Evolutionary conservation across 306 rosid genomes (phyloP).

Genomic region (Hippophae rhamnoides): DNA sequence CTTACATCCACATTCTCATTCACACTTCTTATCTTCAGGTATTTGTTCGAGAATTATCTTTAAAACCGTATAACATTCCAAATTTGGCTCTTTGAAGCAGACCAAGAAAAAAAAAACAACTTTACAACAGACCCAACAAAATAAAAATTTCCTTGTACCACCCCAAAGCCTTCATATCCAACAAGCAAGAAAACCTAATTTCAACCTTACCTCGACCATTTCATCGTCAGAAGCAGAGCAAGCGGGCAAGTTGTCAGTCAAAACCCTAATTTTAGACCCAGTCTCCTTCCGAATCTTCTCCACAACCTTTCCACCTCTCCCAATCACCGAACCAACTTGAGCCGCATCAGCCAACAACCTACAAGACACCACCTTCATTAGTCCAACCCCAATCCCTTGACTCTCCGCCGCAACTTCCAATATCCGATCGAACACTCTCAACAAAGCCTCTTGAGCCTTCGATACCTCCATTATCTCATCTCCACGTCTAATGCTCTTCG

Average conservation of each 20-base stretch:
- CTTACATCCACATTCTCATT: too few species aligned
- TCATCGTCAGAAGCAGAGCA: conserved; percentile 57
- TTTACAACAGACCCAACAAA: too few species aligned
- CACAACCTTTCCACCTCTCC: conserved; percentile 89
- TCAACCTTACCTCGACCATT: conserved; percentile 63
- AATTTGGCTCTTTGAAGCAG: too few species aligned
- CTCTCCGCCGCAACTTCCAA: conserved; percentile 85
- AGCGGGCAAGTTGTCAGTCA: conserved; percentile 53
- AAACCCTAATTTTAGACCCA: conserved; percentile 63
- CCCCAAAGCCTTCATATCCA: conserved; percentile 1
- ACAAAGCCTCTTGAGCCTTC: conserved; percentile 76
- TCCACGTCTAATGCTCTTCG: conserved; percentile 10
- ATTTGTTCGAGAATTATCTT: too few species aligned
- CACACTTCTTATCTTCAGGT: too few species aligned
- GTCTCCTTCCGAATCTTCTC: conserved; percentile 82
- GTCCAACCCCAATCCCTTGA: conserved; percentile 41
- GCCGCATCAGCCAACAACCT: conserved; percentile 55
- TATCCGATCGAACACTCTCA: conserved; percentile 84
- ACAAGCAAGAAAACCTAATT: background rate
- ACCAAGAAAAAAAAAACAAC: too few species aligned
- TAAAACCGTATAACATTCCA: too few species aligned
- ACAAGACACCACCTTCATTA: conserved; percentile 57
- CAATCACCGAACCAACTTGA: conserved; percentile 72
- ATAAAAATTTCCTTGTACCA: background rate
- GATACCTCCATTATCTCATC: conserved; percentile 42